Percentiles rank a stretch among this genome's conserved stretches.
phyloP scores from a whole-genome alignment of 1,284 basidiomycete genomes.

The Vanrija sp. region DNA sequence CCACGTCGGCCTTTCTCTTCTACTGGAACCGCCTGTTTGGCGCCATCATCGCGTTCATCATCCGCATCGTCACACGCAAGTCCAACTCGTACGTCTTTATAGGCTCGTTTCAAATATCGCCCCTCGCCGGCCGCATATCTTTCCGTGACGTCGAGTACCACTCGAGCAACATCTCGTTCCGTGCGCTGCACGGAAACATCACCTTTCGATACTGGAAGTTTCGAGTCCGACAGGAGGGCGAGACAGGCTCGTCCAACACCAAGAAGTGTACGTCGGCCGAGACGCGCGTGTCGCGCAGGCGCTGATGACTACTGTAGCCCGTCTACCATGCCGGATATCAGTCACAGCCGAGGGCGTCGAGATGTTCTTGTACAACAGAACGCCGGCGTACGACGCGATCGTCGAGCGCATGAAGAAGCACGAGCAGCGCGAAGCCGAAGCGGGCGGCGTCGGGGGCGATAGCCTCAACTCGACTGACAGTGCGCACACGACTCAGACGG shows the following conservation, averaged over 20 bases:
- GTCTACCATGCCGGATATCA: conserved; percentile 70
- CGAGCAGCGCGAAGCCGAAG: conserved; percentile 13
- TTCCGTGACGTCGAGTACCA: conserved; percentile 82
- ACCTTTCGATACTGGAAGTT: conserved; percentile 92
- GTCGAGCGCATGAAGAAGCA: conserved; percentile 63
- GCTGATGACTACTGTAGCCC: conserved; percentile 18
- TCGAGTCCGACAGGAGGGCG: conserved; percentile 57
- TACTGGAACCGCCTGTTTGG: conserved; percentile 83
- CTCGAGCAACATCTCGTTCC: conserved; percentile 81
- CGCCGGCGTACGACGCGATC: conserved; percentile 79
- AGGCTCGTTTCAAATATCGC: conserved; percentile 80
- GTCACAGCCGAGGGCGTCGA: conserved; percentile 76
- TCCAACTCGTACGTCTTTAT: conserved; percentile 45
- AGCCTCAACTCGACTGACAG: conserved; percentile 2
- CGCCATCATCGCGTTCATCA: conserved; percentile 54
- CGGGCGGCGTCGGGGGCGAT: not conserved
- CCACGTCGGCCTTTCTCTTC: conserved; percentile 69
- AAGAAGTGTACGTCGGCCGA: conserved; percentile 18
- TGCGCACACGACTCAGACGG: not conserved
- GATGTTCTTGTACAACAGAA: conserved; percentile 85
- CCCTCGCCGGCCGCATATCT: conserved; percentile 78
- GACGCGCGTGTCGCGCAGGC: too few relatives aligned
- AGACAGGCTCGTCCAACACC: conserved; percentile 23
- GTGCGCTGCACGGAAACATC: conserved; percentile 73
- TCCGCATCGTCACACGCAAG: conserved; percentile 42